Conservation (phyloP, 192 early-diverging fungal genomes). For the Coemansia sp. region DNA sequence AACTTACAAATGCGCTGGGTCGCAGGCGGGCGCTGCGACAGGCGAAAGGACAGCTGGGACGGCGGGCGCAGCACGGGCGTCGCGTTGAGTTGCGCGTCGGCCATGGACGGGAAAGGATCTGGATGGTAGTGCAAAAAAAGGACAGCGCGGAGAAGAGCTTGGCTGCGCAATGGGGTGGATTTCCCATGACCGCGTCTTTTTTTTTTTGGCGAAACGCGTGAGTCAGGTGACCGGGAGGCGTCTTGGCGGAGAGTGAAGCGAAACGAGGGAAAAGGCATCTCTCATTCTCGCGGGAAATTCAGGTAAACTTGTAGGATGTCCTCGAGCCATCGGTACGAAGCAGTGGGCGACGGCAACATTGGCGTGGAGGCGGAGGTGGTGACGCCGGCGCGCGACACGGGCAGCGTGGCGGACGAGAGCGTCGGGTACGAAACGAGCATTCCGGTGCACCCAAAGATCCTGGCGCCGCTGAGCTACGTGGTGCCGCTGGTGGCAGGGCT, state of each 20-base stretch:
- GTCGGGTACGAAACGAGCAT: constrained; percentile 47
- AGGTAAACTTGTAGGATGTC: constrained; percentile 20
- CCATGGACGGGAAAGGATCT: constrained; percentile 2
- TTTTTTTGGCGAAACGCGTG: neutral
- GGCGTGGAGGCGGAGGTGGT: constrained; percentile 44
- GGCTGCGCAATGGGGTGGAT: neutral
- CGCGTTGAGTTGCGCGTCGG: constrained; percentile 6
- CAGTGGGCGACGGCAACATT: constrained; percentile 47
- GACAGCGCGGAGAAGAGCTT: neutral
- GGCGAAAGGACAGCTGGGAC: constrained; percentile 32
- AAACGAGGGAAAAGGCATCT: no score
- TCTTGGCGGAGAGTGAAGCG: no score
- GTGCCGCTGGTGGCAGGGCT: constrained; percentile 27
- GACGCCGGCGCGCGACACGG: constrained; percentile 16
- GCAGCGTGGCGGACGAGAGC: constrained; percentile 30
- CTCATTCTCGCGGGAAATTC: no score
- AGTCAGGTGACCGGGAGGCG: neutral
- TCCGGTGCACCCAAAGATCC: constrained; percentile 45
- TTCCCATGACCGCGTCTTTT: neutral
- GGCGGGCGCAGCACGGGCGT: constrained; percentile 18
- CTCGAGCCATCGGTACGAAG: constrained; percentile 37
- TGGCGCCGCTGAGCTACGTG: constrained; percentile 47
- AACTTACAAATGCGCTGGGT: constrained; percentile 8
- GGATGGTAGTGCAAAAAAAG: neutral
- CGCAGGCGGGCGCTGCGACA: constrained; percentile 37